A percentile compares a stretch with the other conserved stretches of the same genome.
Evolutionary conservation across 2,329 filamentous ascomycete species (phyloP).

Genomic region (Sclerotinia spermophila): DNA sequence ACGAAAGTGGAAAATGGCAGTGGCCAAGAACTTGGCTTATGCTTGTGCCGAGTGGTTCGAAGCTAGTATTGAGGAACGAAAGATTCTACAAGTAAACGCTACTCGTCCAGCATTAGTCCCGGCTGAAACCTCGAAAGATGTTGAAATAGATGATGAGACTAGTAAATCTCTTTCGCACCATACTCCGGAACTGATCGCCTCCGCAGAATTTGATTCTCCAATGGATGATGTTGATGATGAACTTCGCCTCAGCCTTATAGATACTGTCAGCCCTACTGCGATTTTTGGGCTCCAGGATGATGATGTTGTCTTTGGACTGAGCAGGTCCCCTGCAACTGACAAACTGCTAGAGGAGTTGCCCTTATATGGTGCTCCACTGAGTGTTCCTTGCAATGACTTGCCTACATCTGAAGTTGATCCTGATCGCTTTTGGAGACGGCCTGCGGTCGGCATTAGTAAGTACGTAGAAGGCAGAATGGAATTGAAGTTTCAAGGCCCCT

Average conservation of each 20-base stretch:
- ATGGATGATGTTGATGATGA: constrained; percentile 43
- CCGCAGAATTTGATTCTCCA: constrained; percentile 56
- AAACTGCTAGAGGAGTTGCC: constrained; percentile 77
- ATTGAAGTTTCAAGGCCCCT: constrained; percentile 61
- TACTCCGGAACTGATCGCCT: constrained; percentile 65
- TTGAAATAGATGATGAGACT: constrained; percentile 35
- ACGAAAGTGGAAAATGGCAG: constrained; percentile 84
- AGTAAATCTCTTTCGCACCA: constrained; percentile 42
- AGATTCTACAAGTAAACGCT: constrained; percentile 64
- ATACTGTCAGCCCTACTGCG: constrained; percentile 63
- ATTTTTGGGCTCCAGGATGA: constrained; percentile 81
- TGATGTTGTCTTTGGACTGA: constrained; percentile 75
- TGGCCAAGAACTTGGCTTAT: constrained; percentile 74
- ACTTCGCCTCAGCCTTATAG: constrained; percentile 35
- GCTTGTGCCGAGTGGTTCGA: constrained; percentile 81
- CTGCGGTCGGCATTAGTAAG: constrained; percentile 81
- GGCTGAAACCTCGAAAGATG: constrained; percentile 33
- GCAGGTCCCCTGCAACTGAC: constrained; percentile 70
- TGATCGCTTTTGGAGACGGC: constrained; percentile 69
- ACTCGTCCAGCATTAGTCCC: constrained; percentile 43
- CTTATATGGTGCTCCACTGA: constrained; percentile 65
- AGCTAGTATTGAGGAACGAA: constrained; percentile 59
- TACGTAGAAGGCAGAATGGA: constrained; percentile 79
- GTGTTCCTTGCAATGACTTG: constrained; percentile 55
- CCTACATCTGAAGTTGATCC: constrained; percentile 57